phyloP scores from a whole-genome alignment of 2,329 filamentous ascomycete species.

The Alternaria sp. region DNA sequence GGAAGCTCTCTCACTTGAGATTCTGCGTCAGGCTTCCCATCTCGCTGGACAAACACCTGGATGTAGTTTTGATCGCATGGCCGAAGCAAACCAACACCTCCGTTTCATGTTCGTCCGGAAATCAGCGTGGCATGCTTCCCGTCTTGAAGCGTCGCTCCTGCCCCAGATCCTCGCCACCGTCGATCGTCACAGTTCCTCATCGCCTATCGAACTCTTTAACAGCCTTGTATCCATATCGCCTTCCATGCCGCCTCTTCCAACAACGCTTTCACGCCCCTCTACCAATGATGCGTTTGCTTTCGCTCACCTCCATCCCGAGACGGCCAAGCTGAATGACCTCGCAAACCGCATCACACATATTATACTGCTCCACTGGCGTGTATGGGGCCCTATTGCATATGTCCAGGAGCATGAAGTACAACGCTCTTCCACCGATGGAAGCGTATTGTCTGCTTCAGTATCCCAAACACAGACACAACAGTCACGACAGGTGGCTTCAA shows the following conservation, averaged over 20 bases:
- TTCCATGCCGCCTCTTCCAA: conserved; percentile 15
- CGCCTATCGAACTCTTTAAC: conserved; percentile 57
- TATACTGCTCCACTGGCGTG: conserved; percentile 85
- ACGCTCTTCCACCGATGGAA: neutral
- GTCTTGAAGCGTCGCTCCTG: conserved; percentile 37
- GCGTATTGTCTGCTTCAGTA: neutral
- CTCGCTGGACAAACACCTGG: conserved; percentile 38
- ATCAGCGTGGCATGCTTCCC: conserved; percentile 44
- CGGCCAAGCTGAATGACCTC: conserved; percentile 67
- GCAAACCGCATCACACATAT: conserved; percentile 83
- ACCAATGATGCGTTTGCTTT: conserved; percentile 35
- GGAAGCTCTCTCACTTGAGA: conserved; percentile 56
- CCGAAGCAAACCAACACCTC: conserved; percentile 48
- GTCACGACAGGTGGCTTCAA: neutral
- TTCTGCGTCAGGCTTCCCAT: conserved; percentile 53
- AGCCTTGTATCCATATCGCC: conserved; percentile 42
- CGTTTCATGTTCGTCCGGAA: conserved; percentile 43
- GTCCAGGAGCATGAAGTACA: conserved; percentile 28
- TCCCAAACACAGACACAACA: neutral
- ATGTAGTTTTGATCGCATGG: conserved; percentile 47
- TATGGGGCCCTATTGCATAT: conserved; percentile 84
- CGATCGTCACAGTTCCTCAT: conserved; percentile 45
- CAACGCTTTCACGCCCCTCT: conserved; percentile 24
- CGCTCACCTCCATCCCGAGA: conserved; percentile 19
- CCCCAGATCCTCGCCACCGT: conserved; percentile 36